Conservation (phyloP, 2,329 filamentous ascomycete genomes). For the Ophiostoma piceae region DNA sequence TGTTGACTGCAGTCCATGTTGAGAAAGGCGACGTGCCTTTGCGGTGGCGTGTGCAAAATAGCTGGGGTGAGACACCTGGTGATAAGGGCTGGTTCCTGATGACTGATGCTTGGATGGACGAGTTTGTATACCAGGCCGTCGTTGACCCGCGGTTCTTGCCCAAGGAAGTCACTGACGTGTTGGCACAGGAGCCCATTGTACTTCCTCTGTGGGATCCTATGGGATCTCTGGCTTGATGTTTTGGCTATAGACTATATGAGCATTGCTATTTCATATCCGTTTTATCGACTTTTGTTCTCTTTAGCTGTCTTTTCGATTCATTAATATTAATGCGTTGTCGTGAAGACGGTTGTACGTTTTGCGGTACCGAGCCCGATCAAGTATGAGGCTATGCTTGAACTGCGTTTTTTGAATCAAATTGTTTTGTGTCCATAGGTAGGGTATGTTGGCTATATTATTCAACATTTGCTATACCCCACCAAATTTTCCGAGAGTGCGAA, state of each 20-base stretch:
- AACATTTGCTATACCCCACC: too few species aligned
- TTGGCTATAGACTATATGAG: neutral
- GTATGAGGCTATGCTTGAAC: too few species aligned
- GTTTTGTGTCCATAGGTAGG: too few species aligned
- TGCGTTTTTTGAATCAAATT: too few species aligned
- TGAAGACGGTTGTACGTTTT: too few species aligned
- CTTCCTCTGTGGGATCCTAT: conserved; percentile 77
- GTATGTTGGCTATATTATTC: too few species aligned
- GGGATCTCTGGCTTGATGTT: conserved; percentile 59
- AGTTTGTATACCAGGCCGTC: conserved; percentile 82
- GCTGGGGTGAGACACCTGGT: conserved; percentile 66
- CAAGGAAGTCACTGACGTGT: conserved; percentile 62
- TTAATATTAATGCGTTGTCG: too few species aligned
- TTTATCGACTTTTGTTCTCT: too few species aligned
- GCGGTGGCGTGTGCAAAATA: conserved; percentile 83
- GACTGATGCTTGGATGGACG: conserved; percentile 73
- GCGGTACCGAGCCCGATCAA: neutral
- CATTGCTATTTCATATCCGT: too few species aligned
- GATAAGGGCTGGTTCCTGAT: conserved; percentile 85
- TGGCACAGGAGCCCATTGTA: conserved; percentile 64
- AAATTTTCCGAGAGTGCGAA: too few species aligned
- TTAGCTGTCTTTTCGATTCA: too few species aligned
- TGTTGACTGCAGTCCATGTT: conserved; percentile 78
- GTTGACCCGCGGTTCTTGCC: conserved; percentile 66
- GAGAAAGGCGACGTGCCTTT: conserved; percentile 54